Percentiles rank a stretch among this genome's conserved stretches.
phyloP scores from a whole-genome alignment of 768 basidiomycete genomes.

The Phaeotremella fagi region DNA sequence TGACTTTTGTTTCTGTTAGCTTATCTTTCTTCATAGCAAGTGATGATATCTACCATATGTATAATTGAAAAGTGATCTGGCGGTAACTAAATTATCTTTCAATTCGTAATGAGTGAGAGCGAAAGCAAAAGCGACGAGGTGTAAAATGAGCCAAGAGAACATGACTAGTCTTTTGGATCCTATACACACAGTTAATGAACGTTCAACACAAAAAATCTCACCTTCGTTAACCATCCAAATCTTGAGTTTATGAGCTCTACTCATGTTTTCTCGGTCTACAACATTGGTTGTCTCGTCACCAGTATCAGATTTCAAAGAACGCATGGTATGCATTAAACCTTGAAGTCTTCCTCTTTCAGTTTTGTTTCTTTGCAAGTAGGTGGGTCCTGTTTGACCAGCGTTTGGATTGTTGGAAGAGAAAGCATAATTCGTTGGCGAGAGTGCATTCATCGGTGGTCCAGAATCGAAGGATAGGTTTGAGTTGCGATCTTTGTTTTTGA shows the following conservation, averaged over 20 bases:
- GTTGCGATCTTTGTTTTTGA: background rate
- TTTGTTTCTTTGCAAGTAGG: constrained; percentile 74
- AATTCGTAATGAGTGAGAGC: constrained; percentile 54
- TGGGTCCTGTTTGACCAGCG: constrained; percentile 37
- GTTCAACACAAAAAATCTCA: constrained; percentile 6
- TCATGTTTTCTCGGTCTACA: constrained; percentile 37
- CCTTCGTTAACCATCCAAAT: constrained; percentile 97
- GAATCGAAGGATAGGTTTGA: constrained; percentile 28
- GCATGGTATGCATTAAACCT: constrained; percentile 67
- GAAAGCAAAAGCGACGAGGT: constrained; percentile 68
- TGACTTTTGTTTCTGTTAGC: no score
- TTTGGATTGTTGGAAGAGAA: background rate
- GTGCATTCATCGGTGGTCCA: constrained; percentile 12
- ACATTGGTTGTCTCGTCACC: constrained; percentile 39
- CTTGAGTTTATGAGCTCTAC: constrained; percentile 54
- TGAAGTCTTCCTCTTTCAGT: constrained; percentile 77
- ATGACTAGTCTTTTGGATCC: constrained; percentile 69
- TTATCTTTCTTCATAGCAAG: background rate
- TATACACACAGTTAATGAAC: constrained; percentile 1
- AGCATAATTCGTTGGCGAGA: constrained; percentile 2
- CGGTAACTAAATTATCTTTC: constrained; percentile 63
- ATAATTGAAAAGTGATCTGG: constrained; percentile 66
- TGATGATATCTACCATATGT: constrained; percentile 63
- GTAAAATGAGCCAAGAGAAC: constrained; percentile 71
- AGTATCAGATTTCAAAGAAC: constrained; percentile 33